phyloP scores from a whole-genome alignment of 2,329 filamentous ascomycete species.

The Colletotrichum simmondsii region DNA sequence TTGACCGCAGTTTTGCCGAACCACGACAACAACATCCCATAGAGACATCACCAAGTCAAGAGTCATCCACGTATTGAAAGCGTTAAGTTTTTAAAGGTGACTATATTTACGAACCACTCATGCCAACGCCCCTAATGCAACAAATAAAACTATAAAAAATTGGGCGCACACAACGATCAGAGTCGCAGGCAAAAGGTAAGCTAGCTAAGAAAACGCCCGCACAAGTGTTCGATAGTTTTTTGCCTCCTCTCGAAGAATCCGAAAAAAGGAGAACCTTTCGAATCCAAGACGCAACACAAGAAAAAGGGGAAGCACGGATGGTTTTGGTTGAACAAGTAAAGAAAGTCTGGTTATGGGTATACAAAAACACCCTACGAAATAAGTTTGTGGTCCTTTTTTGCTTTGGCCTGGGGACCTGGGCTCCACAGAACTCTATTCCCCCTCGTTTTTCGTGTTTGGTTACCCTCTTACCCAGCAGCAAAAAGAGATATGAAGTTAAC shows the following conservation, averaged over 20 bases:
- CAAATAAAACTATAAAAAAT: not conserved
- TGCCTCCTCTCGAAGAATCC: not conserved
- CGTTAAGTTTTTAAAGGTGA: slow-evolving; percentile 8
- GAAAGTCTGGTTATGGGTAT: slow-evolving; percentile 33
- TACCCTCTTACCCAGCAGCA: not conserved
- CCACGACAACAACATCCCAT: not conserved
- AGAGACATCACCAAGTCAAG: not conserved
- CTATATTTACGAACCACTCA: slow-evolving; percentile 29
- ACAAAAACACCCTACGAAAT: slow-evolving; percentile 19
- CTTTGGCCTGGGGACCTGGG: slow-evolving; percentile 3
- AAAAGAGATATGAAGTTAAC: slow-evolving; percentile 1
- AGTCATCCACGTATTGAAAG: not conserved
- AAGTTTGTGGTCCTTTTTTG: not conserved
- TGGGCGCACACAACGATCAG: not conserved
- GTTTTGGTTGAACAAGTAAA: slow-evolving; percentile 23
- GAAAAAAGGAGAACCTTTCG: not conserved
- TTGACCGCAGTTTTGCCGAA: too few species aligned
- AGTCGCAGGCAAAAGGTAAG: not conserved
- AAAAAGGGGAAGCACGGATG: not conserved
- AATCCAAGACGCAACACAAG: slow-evolving; percentile 15
- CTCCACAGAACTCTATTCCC: not conserved
- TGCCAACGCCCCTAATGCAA: slow-evolving; percentile 35
- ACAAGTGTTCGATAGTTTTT: not conserved
- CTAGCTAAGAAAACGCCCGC: not conserved
- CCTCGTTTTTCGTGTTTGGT: not conserved